Conservation (phyloP, 257 asterid species). For the Solanum megistacrolobum region DNA sequence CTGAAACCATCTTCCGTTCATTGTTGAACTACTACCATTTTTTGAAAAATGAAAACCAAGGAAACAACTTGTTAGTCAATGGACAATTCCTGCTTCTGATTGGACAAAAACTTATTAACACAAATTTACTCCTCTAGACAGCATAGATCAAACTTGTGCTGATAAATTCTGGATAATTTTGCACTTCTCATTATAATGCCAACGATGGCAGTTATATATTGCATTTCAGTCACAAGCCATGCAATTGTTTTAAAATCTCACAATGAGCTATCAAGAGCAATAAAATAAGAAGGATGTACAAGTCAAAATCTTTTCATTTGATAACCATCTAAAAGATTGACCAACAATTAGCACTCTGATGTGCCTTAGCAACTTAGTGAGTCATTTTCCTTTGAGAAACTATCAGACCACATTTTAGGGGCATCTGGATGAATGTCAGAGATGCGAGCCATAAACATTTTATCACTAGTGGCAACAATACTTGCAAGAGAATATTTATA, state of each 20-base stretch:
- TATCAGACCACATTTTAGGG: constrained; percentile 31
- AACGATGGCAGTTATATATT: not conserved
- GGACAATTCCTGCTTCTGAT: not conserved
- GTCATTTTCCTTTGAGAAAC: constrained; percentile 2
- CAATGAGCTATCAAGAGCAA: not conserved
- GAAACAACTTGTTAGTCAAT: not conserved
- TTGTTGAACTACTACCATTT: not conserved
- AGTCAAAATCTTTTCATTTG: not conserved
- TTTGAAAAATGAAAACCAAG: not conserved
- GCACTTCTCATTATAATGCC: not conserved
- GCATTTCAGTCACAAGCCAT: not conserved
- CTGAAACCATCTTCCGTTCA: not conserved
- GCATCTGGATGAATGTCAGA: constrained; percentile 37
- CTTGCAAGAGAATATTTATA: constrained; percentile 39
- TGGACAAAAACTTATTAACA: not conserved
- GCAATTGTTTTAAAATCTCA: not conserved
- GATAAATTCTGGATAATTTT: not conserved
- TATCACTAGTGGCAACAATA: constrained; percentile 51
- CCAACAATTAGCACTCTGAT: not conserved
- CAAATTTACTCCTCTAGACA: not conserved
- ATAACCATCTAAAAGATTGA: not conserved
- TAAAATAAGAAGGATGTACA: not conserved
- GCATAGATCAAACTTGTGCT: not conserved
- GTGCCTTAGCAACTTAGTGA: not conserved
- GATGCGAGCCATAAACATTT: constrained; percentile 32